These are phyloP conservation scores for Medicago arabica DNA, from an alignment of 306 rosid species.

Conservation along the genomic window DNA sequence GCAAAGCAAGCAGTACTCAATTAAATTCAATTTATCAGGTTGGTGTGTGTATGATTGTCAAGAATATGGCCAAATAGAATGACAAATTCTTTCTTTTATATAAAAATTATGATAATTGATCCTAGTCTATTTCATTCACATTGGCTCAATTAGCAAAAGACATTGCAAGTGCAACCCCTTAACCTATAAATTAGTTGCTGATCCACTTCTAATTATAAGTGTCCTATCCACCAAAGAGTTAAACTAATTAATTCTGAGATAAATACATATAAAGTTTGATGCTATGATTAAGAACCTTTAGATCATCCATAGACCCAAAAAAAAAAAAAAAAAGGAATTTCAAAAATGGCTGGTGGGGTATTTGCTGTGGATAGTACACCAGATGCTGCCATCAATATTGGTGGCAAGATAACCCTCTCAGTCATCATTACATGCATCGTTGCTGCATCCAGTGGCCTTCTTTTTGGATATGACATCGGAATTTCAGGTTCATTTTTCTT, in stretches of 20 bases:
- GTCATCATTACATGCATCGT: background rate
- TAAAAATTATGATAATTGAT: too few species aligned
- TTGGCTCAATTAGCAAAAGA: too few species aligned
- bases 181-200: too few species aligned
- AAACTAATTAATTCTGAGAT: too few species aligned
- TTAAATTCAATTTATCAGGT: background rate
- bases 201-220: too few species aligned
- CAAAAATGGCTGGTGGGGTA: background rate
- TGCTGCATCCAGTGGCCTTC: background rate
- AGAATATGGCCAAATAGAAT: too few species aligned
- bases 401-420: background rate
- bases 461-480: conserved; percentile 10
- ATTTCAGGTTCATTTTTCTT: background rate
- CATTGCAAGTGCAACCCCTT: too few species aligned
- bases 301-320: background rate
- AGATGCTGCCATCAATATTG: background rate
- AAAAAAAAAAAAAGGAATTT: background rate
- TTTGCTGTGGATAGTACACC: background rate
- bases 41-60: background rate
- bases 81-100: too few species aligned
- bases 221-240: too few species aligned
- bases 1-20: background rate
- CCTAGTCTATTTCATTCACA: too few species aligned
- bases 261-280: too few species aligned
- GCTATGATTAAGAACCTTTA: too few species aligned